Evolutionary conservation across 148 eudicot genomes (phyloP).

Genomic region (Vaccinium corymbosum): DNA sequence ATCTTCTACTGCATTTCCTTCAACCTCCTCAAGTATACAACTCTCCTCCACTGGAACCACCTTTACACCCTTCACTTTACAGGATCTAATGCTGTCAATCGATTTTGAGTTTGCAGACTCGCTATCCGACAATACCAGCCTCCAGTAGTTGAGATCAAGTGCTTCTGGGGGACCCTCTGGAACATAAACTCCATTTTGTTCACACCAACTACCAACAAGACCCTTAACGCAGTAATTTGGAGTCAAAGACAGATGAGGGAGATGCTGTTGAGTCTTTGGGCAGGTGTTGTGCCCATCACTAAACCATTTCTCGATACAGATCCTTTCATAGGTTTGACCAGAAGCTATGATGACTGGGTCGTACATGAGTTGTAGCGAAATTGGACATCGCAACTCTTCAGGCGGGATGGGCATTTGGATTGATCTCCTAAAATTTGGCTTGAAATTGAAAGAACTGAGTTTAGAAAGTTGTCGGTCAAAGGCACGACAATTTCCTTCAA

Average conservation of each 20-base stretch:
- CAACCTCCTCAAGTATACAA: slow-evolving; percentile 49
- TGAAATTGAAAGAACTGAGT: slow-evolving; percentile 82
- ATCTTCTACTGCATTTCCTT: slow-evolving; percentile 56
- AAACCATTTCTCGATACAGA: slow-evolving; percentile 77
- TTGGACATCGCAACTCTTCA: slow-evolving; percentile 66
- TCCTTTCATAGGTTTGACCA: slow-evolving; percentile 80
- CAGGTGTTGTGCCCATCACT: slow-evolving; percentile 72
- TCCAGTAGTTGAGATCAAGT: slow-evolving; percentile 96
- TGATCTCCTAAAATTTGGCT: slow-evolving; percentile 55
- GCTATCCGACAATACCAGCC: slow-evolving; percentile 71
- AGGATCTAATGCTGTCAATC: slow-evolving; percentile 45
- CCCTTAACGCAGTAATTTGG: slow-evolving; percentile 58
- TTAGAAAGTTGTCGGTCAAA: slow-evolving; percentile 79
- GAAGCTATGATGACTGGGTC: slow-evolving; percentile 88
- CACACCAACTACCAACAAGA: slow-evolving; percentile 62
- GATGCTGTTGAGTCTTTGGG: slow-evolving; percentile 55
- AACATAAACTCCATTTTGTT: slow-evolving; percentile 32
- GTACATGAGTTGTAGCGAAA: slow-evolving; percentile 64
- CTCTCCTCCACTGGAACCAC: slow-evolving; percentile 61
- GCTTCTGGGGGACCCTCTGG: slow-evolving; percentile 91
- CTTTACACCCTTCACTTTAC: slow-evolving; percentile 60
- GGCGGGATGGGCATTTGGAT: slow-evolving; percentile 68
- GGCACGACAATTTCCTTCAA: slow-evolving; percentile 40
- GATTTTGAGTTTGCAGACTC: slow-evolving; percentile 59
- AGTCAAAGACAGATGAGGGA: slow-evolving; percentile 40